phyloP scores from a whole-genome alignment of 148 eudicot species.

The Rhododendron molle region DNA sequence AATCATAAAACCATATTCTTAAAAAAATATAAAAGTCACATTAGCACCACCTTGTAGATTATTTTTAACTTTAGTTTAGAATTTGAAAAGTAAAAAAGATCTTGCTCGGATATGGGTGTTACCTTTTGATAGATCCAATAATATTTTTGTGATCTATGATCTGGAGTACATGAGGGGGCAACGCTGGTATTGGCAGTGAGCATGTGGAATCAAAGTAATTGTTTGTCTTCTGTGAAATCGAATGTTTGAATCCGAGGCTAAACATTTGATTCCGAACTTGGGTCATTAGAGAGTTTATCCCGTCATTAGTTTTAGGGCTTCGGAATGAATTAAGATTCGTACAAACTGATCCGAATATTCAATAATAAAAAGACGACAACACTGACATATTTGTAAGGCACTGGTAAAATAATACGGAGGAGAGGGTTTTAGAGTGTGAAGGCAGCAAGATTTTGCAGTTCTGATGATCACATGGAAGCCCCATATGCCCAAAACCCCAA shows the following conservation, averaged over 20 bases:
- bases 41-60: not conserved
- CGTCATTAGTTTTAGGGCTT: too few relatives aligned
- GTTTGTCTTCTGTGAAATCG: too few relatives aligned
- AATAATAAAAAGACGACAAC: not conserved
- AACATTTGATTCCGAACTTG: too few relatives aligned
- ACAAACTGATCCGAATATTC: rapidly evolving
- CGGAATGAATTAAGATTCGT: too few relatives aligned
- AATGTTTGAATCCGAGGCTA: too few relatives aligned
- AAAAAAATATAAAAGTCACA: not conserved
- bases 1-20: not conserved
- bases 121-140: not conserved
- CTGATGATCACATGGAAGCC: not conserved
- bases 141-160: not conserved
- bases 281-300: too few relatives aligned
- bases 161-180: not conserved
- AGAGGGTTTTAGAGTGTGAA: not conserved
- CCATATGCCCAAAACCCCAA: not conserved
- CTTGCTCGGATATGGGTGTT: not conserved
- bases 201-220: not conserved
- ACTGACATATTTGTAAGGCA: not conserved
- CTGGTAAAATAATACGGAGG: not conserved
- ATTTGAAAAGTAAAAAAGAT: not conserved
- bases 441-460: not conserved
- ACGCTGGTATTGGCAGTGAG: not conserved
- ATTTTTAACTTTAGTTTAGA: not conserved